These are phyloP conservation scores for Balansia obtecta DNA, from an alignment of 2,329 filamentous ascomycete species.

Conservation along the genomic window DNA sequence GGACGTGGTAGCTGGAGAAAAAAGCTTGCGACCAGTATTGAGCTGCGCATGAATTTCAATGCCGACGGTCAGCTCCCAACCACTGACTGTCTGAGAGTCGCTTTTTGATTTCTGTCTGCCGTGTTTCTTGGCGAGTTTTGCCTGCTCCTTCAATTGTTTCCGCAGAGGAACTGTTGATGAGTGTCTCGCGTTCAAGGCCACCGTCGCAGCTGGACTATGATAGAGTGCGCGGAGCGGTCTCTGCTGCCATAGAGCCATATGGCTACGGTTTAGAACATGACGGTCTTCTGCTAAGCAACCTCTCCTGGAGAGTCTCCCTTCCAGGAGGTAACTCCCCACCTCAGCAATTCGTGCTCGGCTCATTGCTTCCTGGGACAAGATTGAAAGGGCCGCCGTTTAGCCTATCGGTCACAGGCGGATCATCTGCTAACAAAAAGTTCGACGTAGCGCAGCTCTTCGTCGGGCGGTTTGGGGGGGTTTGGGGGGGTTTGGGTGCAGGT, in stretches of 20 bases:
- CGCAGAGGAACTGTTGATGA: constrained; percentile 42
- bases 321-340: constrained; percentile 3
- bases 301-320: constrained; percentile 3
- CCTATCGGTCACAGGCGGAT: neutral
- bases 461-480: neutral
- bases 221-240: neutral
- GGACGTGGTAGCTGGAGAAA: constrained; percentile 59
- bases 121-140: constrained; percentile 57
- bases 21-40: constrained; percentile 80
- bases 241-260: neutral
- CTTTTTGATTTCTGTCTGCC: constrained; percentile 34
- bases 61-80: constrained; percentile 90
- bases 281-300: constrained; percentile 3
- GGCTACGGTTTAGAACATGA: neutral
- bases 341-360: constrained; percentile 3
- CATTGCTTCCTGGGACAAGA: neutral
- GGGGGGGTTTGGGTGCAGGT: neutral
- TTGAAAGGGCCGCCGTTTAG: neutral
- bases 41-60: constrained; percentile 97
- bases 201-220: constrained; percentile 6
- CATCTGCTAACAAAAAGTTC: neutral
- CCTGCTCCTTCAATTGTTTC: constrained; percentile 61
- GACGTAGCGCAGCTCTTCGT: neutral
- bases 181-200: constrained; percentile 9
- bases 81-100: constrained; percentile 39